Base-by-base conservation (phyloP, 2,329 filamentous ascomycete genomes). In the Emmonsiellopsis sp. region DNA sequence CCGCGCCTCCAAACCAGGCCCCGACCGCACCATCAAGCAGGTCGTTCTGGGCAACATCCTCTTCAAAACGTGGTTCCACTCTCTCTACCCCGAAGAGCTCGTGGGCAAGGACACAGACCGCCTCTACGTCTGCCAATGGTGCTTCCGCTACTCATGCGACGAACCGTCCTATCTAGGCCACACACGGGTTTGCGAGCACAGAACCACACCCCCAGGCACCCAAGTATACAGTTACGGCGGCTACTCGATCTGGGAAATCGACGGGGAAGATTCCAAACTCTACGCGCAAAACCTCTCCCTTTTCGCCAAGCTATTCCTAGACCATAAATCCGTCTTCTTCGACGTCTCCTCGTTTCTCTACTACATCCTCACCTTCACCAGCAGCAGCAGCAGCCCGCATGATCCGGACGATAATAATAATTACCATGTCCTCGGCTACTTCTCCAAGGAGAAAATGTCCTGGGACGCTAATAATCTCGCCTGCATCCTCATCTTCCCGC, bases 381-480 rank as follows among this genome's bases (percentile, higher is more conserved):
- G n/a, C n/a, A n/a, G n/a, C n/a, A n/a, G n/a, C n/a, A n/a, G n/a
- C n/a, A n/a, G 80, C 61, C 77, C 77, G 0, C 48, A 63, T 2
- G 65, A 74, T 64, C 59, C 67, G 47, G 54, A 67, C 48, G 61
- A n/a, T n/a, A n/a, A n/a, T n/a, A n/a, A n/a, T n/a, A n/a, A 65
- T 54, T 64, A 70, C 61, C 82, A 85, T 64, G 84, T 96, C 32
- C 82, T 92, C 1, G 93, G 93, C n/a, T 97, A 97, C 78, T 98
- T 97, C 75, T 94, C 88, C 58, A 97, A 98, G 68, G 93, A 98
- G 70, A 97, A 97, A 69, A 87, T 96, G 77, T 95, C 89, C 3
- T 98, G 93, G 92, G 93, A 98, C 65, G 91, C 92, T 64, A 97
- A 98, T 70, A 98, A 97, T 61, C 79, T 98, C 5, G 93, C 93